Evolutionary conservation across 2,329 filamentous ascomycete genomes (phyloP).

Genomic region (Colletotrichum sidae): DNA sequence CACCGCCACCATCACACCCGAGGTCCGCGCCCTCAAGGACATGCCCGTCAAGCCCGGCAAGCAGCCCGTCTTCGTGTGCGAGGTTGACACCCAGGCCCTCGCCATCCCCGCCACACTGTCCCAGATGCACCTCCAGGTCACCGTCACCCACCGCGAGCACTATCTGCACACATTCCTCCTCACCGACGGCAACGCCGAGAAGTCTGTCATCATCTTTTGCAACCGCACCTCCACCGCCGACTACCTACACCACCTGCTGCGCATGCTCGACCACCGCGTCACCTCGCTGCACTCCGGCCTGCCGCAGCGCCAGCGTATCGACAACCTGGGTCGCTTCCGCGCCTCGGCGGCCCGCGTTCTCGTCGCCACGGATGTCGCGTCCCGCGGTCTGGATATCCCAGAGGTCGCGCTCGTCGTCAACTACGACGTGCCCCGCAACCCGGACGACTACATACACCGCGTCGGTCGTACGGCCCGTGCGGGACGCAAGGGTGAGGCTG

Average conservation of each 20-base stretch:
- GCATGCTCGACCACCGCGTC: slow-evolving; percentile 87
- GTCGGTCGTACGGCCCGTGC: slow-evolving; percentile 96
- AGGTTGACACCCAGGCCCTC: slow-evolving; percentile 81
- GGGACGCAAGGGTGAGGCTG: slow-evolving; percentile 82
- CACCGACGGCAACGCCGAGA: slow-evolving; percentile 79
- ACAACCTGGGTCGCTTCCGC: slow-evolving; percentile 92
- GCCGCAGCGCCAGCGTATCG: slow-evolving; percentile 83
- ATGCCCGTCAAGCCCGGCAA: slow-evolving; percentile 77
- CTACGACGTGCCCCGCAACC: slow-evolving; percentile 95
- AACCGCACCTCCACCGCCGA: slow-evolving; percentile 92
- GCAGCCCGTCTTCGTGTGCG: slow-evolving; percentile 86
- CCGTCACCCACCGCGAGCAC: slow-evolving; percentile 92
- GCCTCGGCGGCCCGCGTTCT: slow-evolving; percentile 89
- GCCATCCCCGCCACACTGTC: slow-evolving; percentile 84
- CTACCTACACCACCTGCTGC: slow-evolving; percentile 87
- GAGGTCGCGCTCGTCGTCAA: slow-evolving; percentile 92
- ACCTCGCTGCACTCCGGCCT: slow-evolving; percentile 91
- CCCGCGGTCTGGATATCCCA: slow-evolving; percentile 94
- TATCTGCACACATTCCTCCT: slow-evolving; percentile 91
- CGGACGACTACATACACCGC: slow-evolving; percentile 96
- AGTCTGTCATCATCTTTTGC: slow-evolving; percentile 91
- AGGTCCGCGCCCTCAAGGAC: slow-evolving; percentile 88
- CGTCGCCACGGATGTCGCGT: slow-evolving; percentile 94
- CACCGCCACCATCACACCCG: slow-evolving; percentile 93
- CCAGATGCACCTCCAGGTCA: slow-evolving; percentile 89